Evolutionary conservation across 106 monocot genomes (phyloP).

Genomic region (Dactylorhiza incarnata): DNA sequence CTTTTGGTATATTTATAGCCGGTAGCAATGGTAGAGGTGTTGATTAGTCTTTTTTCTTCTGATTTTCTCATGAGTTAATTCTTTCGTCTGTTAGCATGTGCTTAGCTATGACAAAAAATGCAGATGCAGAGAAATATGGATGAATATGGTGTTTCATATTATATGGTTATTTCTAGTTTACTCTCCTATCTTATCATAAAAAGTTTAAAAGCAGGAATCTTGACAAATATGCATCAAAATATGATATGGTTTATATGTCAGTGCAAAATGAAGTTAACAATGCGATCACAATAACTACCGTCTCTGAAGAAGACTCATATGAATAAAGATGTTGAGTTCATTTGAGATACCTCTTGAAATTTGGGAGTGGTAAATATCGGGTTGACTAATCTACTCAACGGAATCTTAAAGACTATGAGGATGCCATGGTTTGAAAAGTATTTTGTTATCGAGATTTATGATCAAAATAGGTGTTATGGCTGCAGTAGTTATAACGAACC

Average conservation of each 20-base stretch:
- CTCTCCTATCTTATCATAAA: not conserved
- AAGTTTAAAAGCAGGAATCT: not conserved
- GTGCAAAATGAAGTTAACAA: not conserved
- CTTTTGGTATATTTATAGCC: not conserved
- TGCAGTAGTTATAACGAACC: too few relatives aligned
- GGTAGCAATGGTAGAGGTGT: not conserved
- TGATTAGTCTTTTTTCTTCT: not conserved
- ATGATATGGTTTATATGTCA: not conserved
- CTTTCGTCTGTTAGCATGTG: not conserved
- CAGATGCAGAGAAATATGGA: not conserved
- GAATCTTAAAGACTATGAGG: too few relatives aligned
- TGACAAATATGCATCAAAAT: not conserved
- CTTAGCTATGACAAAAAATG: not conserved
- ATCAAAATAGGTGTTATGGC: too few relatives aligned
- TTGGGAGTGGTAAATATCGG: too few relatives aligned
- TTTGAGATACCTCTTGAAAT: too few relatives aligned
- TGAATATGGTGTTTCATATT: not conserved
- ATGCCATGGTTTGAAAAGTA: too few relatives aligned
- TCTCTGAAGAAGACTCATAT: too few relatives aligned
- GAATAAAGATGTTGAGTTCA: too few relatives aligned
- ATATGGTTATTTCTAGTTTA: not conserved
- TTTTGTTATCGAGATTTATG: too few relatives aligned
- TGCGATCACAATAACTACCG: not conserved
- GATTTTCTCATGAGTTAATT: not conserved
- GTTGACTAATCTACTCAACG: too few relatives aligned